phyloP scores from a whole-genome alignment of 257 asterid genomes.

The Penstemon newberryi region DNA sequence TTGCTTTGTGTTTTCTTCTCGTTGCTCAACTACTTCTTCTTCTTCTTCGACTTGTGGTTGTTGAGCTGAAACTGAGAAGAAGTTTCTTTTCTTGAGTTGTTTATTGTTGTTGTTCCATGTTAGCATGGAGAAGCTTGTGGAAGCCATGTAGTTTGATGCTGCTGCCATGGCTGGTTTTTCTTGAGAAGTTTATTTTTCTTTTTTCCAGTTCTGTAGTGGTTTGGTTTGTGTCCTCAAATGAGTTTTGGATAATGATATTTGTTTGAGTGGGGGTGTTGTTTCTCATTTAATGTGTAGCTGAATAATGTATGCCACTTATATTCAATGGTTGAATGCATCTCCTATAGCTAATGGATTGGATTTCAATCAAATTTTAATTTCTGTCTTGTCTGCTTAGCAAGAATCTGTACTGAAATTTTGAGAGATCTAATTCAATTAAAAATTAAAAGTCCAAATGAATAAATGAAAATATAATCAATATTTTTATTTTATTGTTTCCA shows the following conservation, averaged over 20 bases:
- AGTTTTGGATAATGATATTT: slow-evolving; percentile 33
- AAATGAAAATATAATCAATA: too few species aligned
- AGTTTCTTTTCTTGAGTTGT: slow-evolving; percentile 31
- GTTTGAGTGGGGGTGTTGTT: slow-evolving; percentile 13
- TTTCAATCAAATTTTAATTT: too few species aligned
- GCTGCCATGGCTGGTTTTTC: slow-evolving; percentile 53
- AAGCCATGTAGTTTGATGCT: slow-evolving; percentile 54
- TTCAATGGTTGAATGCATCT: too few species aligned
- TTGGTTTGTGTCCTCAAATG: slow-evolving; percentile 26
- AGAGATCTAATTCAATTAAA: too few species aligned
- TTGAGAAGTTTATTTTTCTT: neutral
- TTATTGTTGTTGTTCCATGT: slow-evolving; percentile 40
- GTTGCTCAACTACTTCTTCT: slow-evolving; percentile 33
- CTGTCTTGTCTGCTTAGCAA: too few species aligned
- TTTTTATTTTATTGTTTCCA: too few species aligned
- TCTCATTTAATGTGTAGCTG: neutral
- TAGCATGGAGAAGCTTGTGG: slow-evolving; percentile 55
- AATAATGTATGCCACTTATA: too few species aligned
- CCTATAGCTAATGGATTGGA: too few species aligned
- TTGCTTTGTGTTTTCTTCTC: slow-evolving; percentile 19
- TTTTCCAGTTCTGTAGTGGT: neutral
- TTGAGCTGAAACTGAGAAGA: slow-evolving; percentile 50
- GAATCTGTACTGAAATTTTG: too few species aligned
- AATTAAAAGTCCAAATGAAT: too few species aligned
- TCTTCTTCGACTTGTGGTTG: slow-evolving; percentile 46